A percentile compares a stretch with the other conserved stretches of the same genome.
phyloP scores from a whole-genome alignment of 495 filamentous ascomycete species.

The Clavariopsis aquatica region DNA sequence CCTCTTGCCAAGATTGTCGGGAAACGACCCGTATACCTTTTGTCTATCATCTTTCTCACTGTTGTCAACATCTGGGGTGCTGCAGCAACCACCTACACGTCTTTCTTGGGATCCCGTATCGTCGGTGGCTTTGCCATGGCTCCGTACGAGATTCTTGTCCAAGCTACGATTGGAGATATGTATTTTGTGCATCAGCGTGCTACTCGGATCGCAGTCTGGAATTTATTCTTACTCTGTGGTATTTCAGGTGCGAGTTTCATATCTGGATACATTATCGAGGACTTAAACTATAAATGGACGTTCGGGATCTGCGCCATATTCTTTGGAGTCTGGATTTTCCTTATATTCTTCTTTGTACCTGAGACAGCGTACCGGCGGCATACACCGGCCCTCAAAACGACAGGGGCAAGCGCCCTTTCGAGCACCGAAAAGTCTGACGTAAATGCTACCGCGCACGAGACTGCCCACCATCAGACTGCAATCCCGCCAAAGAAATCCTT shows the following conservation, averaged over 20 bases:
- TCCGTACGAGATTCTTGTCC: slow-evolving; percentile 60
- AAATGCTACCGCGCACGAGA: not conserved
- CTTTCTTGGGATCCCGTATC: slow-evolving; percentile 58
- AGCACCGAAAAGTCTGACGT: not conserved
- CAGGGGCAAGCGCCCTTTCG: not conserved
- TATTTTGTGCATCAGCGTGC: slow-evolving; percentile 68
- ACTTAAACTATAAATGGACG: slow-evolving; percentile 57
- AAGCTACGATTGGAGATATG: slow-evolving; percentile 48
- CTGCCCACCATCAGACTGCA: not conserved
- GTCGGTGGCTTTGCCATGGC: slow-evolving; percentile 58
- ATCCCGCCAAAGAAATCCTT: slow-evolving; percentile 39
- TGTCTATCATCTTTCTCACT: slow-evolving; percentile 60
- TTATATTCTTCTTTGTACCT: slow-evolving; percentile 54
- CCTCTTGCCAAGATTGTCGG: slow-evolving; percentile 66
- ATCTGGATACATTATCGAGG: slow-evolving; percentile 46
- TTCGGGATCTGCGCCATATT: slow-evolving; percentile 57
- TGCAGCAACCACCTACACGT: slow-evolving; percentile 55
- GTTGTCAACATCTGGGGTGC: slow-evolving; percentile 62
- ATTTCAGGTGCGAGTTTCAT: slow-evolving; percentile 43
- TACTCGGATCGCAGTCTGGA: slow-evolving; percentile 65
- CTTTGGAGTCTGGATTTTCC: slow-evolving; percentile 52
- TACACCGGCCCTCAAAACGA: not conserved
- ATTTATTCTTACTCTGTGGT: slow-evolving; percentile 58
- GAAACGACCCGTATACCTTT: slow-evolving; percentile 62
- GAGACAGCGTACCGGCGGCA: slow-evolving; percentile 54